These are phyloP conservation scores for Cordyceps javanica DNA, from an alignment of 2,329 filamentous ascomycete genomes.

Conservation along the genomic window DNA sequence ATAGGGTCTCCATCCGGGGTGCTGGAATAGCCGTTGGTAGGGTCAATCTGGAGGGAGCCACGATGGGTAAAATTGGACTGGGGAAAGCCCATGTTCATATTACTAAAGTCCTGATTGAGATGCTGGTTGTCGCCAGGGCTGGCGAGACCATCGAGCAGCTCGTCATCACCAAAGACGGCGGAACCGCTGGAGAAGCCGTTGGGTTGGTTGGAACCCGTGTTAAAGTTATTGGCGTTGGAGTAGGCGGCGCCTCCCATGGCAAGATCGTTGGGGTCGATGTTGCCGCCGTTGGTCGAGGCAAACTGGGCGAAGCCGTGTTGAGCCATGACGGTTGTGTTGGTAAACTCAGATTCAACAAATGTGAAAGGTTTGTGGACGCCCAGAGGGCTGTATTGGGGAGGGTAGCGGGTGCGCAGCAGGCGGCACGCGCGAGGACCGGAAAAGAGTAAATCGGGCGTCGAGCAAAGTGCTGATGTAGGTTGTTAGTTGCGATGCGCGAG, in stretches of 20 bases:
- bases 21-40: conserved; percentile 74
- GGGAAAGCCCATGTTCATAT: conserved; percentile 51
- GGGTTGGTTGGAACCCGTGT: conserved; percentile 52
- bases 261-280: conserved; percentile 81
- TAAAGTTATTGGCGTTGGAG: conserved; percentile 45
- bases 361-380: conserved; percentile 14
- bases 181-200: conserved; percentile 72
- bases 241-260: conserved; percentile 60
- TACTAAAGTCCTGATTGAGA: conserved; percentile 50
- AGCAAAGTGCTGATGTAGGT: neutral
- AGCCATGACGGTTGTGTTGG: conserved; percentile 37
- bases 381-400: neutral
- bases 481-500: conserved; percentile 1
- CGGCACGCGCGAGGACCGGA: neutral
- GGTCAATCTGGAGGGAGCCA: conserved; percentile 55
- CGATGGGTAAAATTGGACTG: conserved; percentile 54
- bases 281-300: conserved; percentile 45
- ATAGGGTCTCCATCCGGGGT: conserved; percentile 90
- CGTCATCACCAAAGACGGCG: conserved; percentile 79
- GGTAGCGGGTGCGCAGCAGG: conserved; percentile 3
- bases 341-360: conserved; percentile 13
- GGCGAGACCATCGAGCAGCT: conserved; percentile 69
- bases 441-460: neutral
- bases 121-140: conserved; percentile 47
- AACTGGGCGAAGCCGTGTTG: conserved; percentile 53